Evolutionary conservation across 140 eudicot species (phyloP), one percentile per base, ranked within the genome.

Genomic region (Anethum foeniculum): DNA sequence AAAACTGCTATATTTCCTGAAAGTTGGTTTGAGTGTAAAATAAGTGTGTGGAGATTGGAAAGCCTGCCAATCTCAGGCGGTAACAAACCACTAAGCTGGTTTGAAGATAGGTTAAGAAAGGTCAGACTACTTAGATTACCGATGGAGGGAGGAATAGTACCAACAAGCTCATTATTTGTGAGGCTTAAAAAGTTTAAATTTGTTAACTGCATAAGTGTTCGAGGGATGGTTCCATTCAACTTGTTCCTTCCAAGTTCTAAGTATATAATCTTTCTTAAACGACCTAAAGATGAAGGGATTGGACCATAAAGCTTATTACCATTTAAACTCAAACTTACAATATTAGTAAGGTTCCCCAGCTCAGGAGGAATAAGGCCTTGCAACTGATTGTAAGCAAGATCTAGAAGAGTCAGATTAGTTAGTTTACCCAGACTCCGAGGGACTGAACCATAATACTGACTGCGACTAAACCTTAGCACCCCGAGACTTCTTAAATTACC

Each of bases 1-100:
- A 71, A 71, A 71, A 71, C 49, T 71, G 76, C 48, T 38, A 71
- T 71, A 18, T 36, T 16, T 71, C 76, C 76, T 71, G 76, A 71
- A 71, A 71, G 30, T 38, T 71, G 76, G 47, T 71, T 71, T 34
- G 76, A 36, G 49, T 36, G 2, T 18, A 36, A 38, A 6, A 71
- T 71, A 38, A 71, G 76, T 71, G 76, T 71, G 5, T 0, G 76
- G 27, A 71, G 76, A 71, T 71, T 71, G 27, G 46, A 38, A 38
- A 71, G 48, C 28, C 21, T 34, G 41, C 48, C 76, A 36, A 71
- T 38, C 28, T 71, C 76, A 34, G 76, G 46, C 1, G 76, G 76
- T 71, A 71, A 38, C 30, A 71, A 38, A 19, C 76, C 76, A 38
- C 2, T 18, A 19, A 71, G 23, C 49, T 71, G 76, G 34, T 71